Conservation (phyloP, 108 stramenopile genomes). For the Cyclotella cryptica region DNA sequence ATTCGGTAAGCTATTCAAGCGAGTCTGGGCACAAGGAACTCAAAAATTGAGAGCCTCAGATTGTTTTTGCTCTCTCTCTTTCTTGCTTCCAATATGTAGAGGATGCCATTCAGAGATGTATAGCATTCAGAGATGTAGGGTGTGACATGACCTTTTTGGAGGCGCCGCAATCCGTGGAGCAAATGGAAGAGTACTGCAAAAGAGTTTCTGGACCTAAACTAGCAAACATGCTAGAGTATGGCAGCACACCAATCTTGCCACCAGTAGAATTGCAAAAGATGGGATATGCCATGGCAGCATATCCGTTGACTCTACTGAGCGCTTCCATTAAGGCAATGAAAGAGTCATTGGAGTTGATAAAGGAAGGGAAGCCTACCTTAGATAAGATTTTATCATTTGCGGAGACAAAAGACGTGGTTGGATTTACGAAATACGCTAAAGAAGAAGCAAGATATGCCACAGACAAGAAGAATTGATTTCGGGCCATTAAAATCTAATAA, state of each 20-base stretch:
- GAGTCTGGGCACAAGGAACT: background rate
- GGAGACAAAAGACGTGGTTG: constrained; percentile 89
- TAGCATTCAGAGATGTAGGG: constrained; percentile 90
- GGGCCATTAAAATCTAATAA: too few relatives aligned
- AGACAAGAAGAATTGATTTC: background rate
- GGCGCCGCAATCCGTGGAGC: constrained; percentile 82
- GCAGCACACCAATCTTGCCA: constrained; percentile 92
- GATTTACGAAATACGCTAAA: constrained; percentile 79
- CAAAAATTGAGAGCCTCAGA: background rate
- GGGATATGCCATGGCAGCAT: constrained; percentile 97
- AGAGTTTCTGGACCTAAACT: constrained; percentile 93
- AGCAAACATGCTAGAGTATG: constrained; percentile 96
- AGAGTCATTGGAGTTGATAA: constrained; percentile 76
- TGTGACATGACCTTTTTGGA: constrained; percentile 96
- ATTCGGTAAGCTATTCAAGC: constrained; percentile 57
- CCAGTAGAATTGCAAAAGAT: constrained; percentile 85
- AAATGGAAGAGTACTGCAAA: constrained; percentile 92
- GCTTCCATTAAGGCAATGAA: constrained; percentile 95
- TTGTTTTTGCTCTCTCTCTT: background rate
- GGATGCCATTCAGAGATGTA: constrained; percentile 91
- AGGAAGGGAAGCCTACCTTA: constrained; percentile 81
- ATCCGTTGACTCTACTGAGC: constrained; percentile 93
- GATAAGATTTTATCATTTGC: constrained; percentile 85
- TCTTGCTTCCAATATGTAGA: constrained; percentile 41
- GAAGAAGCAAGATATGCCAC: constrained; percentile 76